Percentiles rank a stretch among this genome's conserved stretches.
These are phyloP conservation scores for Chaetomium globosum DNA, from an alignment of 2,329 filamentous ascomycete species.

Conservation along the genomic window DNA sequence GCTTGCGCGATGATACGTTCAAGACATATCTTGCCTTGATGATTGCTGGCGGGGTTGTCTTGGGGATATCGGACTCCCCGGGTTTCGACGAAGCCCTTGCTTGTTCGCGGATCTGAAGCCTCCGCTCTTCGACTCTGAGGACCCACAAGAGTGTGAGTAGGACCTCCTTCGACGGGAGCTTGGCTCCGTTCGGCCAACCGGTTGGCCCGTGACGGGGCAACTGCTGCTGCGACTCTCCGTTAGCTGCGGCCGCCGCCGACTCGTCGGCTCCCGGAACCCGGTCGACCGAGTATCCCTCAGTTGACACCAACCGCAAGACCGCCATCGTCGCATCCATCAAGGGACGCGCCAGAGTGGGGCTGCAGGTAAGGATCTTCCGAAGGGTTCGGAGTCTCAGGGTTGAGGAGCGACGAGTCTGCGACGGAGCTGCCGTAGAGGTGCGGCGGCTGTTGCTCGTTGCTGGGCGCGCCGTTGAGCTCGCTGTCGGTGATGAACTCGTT, in stretches of 20 bases:
- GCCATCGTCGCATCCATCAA: constrained; percentile 72
- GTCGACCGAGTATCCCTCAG: constrained; percentile 54
- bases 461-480: constrained; percentile 41
- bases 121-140: constrained; percentile 49
- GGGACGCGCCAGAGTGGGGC: constrained; percentile 73
- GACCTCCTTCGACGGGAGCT: constrained; percentile 52
- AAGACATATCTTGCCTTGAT: constrained; percentile 31
- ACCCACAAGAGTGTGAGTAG: constrained; percentile 54
- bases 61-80: constrained; percentile 32
- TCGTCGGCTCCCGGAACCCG: constrained; percentile 48
- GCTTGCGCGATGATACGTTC: constrained; percentile 34
- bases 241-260: constrained; percentile 40
- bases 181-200: constrained; percentile 43
- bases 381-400: constrained; percentile 64
- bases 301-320: constrained; percentile 70
- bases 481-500: constrained; percentile 62
- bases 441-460: constrained; percentile 49
- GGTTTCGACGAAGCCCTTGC: constrained; percentile 30
- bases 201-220: constrained; percentile 32
- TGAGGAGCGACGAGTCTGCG: constrained; percentile 56
- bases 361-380: constrained; percentile 70
- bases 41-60: constrained; percentile 29
- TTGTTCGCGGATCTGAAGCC: constrained; percentile 38
- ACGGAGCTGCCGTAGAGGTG: constrained; percentile 55
- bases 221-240: constrained; percentile 33